phyloP scores from a whole-genome alignment of 371 early-diverging fungal genomes.

The Circinella minor region DNA sequence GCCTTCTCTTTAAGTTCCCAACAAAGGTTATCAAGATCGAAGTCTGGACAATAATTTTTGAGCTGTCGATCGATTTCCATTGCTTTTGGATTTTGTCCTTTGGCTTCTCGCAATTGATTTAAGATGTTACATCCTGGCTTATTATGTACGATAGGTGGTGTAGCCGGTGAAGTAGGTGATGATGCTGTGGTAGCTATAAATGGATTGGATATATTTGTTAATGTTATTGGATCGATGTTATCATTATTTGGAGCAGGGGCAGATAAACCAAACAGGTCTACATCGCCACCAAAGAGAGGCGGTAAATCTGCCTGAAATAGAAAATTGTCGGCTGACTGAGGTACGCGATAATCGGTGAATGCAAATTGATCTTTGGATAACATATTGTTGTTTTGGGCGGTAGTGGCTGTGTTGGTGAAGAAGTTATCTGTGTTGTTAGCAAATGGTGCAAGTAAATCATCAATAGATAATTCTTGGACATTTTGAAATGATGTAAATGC shows the following conservation, averaged over 20 bases:
- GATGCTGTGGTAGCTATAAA: slow-evolving; percentile 6
- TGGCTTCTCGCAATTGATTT: slow-evolving; percentile 13
- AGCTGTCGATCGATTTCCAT: slow-evolving; percentile 27
- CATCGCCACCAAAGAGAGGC: slow-evolving; percentile 30
- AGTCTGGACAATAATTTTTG: slow-evolving; percentile 27
- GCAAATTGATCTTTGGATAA: slow-evolving; percentile 27
- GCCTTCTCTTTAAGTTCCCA: slow-evolving; percentile 26
- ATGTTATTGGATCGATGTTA: slow-evolving; percentile 4
- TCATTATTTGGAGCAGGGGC: slow-evolving; percentile 23
- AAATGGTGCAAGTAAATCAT: slow-evolving; percentile 19
- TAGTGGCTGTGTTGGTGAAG: neutral
- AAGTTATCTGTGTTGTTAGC: slow-evolving; percentile 19
- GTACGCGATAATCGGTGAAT: slow-evolving; percentile 32
- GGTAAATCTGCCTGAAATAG: slow-evolving; percentile 32
- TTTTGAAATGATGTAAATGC: neutral
- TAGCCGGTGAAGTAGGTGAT: neutral
- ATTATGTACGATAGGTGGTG: neutral
- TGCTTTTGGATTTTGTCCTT: slow-evolving; percentile 26
- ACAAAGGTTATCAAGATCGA: slow-evolving; percentile 35
- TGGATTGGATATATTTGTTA: neutral
- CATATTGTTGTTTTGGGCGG: too few species aligned
- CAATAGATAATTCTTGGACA: neutral
- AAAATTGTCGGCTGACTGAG: slow-evolving; percentile 22
- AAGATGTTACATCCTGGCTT: neutral
- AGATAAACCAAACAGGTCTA: slow-evolving; percentile 36